Conservation (phyloP, 768 basidiomycete genomes). For the Megacollybia marginata region DNA sequence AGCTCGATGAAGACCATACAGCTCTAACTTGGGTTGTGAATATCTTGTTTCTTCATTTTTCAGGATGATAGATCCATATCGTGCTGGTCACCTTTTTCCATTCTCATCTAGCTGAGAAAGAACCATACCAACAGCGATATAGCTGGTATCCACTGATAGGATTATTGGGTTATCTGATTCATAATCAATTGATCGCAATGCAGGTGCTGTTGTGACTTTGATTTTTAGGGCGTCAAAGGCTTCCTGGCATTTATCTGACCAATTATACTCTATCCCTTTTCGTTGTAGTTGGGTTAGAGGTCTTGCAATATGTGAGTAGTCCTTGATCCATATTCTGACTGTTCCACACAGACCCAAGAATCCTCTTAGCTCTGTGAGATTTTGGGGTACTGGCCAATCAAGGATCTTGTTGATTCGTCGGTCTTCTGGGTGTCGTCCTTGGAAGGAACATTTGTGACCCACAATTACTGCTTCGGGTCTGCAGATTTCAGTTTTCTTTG, state of each 20-base stretch:
- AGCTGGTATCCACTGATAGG: conserved; percentile 24
- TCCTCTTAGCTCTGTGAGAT: conserved; percentile 11
- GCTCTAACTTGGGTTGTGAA: conserved; percentile 27
- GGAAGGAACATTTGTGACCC: conserved; percentile 22
- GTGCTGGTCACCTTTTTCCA: no score
- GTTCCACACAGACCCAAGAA: conserved; percentile 19
- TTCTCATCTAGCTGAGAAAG: no score
- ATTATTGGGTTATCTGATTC: conserved; percentile 14
- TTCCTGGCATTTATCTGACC: conserved; percentile 12
- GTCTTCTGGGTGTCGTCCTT: conserved; percentile 22
- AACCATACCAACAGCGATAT: conserved; percentile 22
- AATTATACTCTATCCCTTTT: conserved; percentile 16
- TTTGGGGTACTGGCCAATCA: conserved; percentile 11
- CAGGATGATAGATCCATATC: conserved; percentile 24
- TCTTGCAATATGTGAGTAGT: conserved; percentile 8
- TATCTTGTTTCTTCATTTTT: conserved; percentile 21
- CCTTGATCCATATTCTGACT: conserved; percentile 14
- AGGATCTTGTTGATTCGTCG: conserved; percentile 19
- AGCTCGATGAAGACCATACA: conserved; percentile 23
- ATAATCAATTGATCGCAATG: conserved; percentile 24
- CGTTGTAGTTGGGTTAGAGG: conserved; percentile 13
- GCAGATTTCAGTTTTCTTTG: no score
- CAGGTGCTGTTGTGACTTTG: conserved; percentile 11
- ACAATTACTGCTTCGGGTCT: conserved; percentile 16
- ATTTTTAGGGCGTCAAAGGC: conserved; percentile 15